Conservation (phyloP, 805 yeast species). For the Ogataea corticis region DNA sequence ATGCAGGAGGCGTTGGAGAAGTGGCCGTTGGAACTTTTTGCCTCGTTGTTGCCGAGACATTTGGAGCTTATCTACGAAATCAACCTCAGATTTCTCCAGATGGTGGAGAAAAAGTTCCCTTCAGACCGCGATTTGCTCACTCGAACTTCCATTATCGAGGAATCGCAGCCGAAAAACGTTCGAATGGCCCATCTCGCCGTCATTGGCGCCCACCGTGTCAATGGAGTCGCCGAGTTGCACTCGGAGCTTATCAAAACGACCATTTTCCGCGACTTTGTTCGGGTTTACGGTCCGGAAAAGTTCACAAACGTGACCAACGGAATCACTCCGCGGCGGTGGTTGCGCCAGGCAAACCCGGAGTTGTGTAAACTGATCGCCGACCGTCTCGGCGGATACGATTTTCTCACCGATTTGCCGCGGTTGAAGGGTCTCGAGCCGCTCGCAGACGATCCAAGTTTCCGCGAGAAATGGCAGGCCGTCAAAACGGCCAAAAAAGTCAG, state of each 20-base stretch:
- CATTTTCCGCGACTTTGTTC: constrained; percentile 86
- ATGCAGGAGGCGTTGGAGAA: constrained; percentile 94
- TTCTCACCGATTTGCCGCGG: constrained; percentile 63
- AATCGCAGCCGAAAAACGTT: constrained; percentile 74
- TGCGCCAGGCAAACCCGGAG: constrained; percentile 87
- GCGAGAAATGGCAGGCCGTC: constrained; percentile 66
- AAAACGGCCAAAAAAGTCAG: constrained; percentile 68
- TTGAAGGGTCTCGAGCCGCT: constrained; percentile 67
- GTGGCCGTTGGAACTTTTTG: constrained; percentile 87
- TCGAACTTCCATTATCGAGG: constrained; percentile 84
- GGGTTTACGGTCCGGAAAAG: constrained; percentile 75
- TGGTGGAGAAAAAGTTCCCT: constrained; percentile 77
- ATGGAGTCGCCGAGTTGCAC: constrained; percentile 95
- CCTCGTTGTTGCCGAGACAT: constrained; percentile 84
- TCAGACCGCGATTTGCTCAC: constrained; percentile 62
- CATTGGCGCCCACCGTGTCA: constrained; percentile 89
- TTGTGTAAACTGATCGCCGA: constrained; percentile 72
- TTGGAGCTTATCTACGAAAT: constrained; percentile 86
- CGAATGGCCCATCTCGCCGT: constrained; percentile 93
- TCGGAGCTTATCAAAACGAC: constrained; percentile 88
- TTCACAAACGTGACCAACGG: constrained; percentile 94
- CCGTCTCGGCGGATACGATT: constrained; percentile 68
- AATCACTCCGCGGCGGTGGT: constrained; percentile 95
- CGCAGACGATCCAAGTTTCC: constrained; percentile 69
- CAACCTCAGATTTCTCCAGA: constrained; percentile 74